phyloP scores from a whole-genome alignment of 345 rosid species.

The Rubroshorea leprosula region DNA sequence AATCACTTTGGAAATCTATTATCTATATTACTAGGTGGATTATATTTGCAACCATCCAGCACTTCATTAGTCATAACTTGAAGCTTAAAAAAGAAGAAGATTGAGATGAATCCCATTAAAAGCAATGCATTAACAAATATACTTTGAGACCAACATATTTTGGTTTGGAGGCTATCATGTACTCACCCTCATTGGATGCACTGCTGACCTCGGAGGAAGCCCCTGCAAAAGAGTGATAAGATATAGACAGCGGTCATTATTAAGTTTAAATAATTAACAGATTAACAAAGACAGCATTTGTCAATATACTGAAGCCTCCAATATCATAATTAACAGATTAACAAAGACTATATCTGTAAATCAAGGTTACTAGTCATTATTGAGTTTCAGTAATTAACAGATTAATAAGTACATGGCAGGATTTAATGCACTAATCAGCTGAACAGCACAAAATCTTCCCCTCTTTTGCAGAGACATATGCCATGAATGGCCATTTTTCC shows the following conservation, averaged over 20 bases:
- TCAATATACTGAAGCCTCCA: no score
- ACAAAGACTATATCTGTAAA: background rate
- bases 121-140: background rate
- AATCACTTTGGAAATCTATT: constrained; percentile 3
- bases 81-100: constrained; percentile 3
- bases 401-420: background rate
- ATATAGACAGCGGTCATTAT: background rate
- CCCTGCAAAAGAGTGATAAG: constrained; percentile 48
- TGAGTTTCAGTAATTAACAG: background rate
- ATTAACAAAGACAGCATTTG: background rate
- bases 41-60: constrained; percentile 5
- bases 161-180: constrained; percentile 14
- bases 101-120: background rate
- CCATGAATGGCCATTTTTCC: background rate
- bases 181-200: constrained; percentile 99
- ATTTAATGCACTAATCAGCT: background rate
- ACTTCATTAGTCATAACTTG: background rate
- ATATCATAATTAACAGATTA: no score
- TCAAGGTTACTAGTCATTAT: background rate
- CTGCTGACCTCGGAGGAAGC: constrained; percentile 94
- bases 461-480: background rate
- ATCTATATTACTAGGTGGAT: constrained; percentile 6
- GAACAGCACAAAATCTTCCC: constrained; percentile 2
- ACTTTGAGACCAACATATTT: constrained; percentile 13
- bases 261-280: background rate